A percentile compares a stretch with the other conserved stretches of the same genome.
Evolutionary conservation across 1,139 yeast genomes (phyloP).

Genomic region (Diutina neorugosa): DNA sequence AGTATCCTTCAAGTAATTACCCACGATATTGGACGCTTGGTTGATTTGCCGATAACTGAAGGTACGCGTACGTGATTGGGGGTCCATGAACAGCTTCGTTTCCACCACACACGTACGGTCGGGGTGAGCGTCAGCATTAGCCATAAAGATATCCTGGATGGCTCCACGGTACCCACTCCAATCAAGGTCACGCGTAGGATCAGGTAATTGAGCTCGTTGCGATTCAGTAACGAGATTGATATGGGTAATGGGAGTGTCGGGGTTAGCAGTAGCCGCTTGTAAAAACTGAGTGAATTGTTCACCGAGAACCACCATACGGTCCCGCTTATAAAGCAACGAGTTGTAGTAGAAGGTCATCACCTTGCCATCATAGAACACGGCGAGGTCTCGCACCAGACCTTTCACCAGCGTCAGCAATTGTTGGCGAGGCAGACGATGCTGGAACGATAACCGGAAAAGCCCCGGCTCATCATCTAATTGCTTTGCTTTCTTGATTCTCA

Average conservation of each 20-base stretch:
- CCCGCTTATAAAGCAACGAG: constrained; percentile 58
- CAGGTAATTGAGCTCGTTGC: constrained; percentile 58
- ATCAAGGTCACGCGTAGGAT: constrained; percentile 77
- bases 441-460: constrained; percentile 53
- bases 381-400: constrained; percentile 54
- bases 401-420: constrained; percentile 34
- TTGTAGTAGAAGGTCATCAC: constrained; percentile 48
- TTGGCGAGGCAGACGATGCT: constrained; percentile 30
- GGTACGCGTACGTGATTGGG: constrained; percentile 46
- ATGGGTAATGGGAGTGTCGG: constrained; percentile 40
- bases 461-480: constrained; percentile 48
- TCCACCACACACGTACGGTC: constrained; percentile 86
- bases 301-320: constrained; percentile 54
- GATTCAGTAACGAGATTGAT: constrained; percentile 55
- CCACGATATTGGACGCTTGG: constrained; percentile 89
- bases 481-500: constrained; percentile 33
- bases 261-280: constrained; percentile 15
- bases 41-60: constrained; percentile 81
- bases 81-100: constrained; percentile 59
- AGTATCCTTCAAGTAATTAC: constrained; percentile 68
- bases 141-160: constrained; percentile 86
- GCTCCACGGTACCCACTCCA: constrained; percentile 93
- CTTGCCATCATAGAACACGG: constrained; percentile 28
- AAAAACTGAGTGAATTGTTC: constrained; percentile 61
- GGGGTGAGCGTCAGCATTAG: constrained; percentile 73